These are phyloP conservation scores for Camellia oleifera DNA, from an alignment of 179 eudicot genomes.

Conservation along the genomic window DNA sequence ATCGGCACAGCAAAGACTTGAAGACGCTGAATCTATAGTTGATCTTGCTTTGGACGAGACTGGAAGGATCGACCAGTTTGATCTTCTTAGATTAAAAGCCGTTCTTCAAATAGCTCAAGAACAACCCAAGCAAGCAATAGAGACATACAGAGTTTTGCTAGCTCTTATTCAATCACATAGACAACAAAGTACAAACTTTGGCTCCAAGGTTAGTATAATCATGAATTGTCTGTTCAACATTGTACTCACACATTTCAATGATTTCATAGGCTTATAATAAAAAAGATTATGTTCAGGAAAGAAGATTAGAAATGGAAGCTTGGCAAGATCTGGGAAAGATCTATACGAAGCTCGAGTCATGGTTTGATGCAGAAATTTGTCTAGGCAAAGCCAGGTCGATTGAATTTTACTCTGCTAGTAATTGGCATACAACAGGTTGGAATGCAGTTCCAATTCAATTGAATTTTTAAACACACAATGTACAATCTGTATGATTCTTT, in stretches of 20 bases:
- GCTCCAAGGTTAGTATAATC: slow-evolving; percentile 24
- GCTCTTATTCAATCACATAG: slow-evolving; percentile 62
- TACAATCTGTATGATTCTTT: background rate
- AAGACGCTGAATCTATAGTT: slow-evolving; percentile 78
- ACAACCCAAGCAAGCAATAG: slow-evolving; percentile 81
- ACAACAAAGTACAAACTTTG: slow-evolving; percentile 20
- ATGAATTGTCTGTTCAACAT: no score
- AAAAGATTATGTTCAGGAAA: slow-evolving; percentile 32
- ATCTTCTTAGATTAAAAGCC: slow-evolving; percentile 66
- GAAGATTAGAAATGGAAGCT: slow-evolving; percentile 59
- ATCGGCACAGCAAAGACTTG: slow-evolving; percentile 69
- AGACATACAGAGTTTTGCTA: slow-evolving; percentile 64
- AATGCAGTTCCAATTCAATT: background rate
- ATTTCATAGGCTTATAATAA: slow-evolving; percentile 12
- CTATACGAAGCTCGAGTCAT: slow-evolving; percentile 60
- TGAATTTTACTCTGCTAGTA: slow-evolving; percentile 45
- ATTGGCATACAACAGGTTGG: slow-evolving; percentile 82
- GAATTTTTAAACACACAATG: background rate
- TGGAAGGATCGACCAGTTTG: slow-evolving; percentile 45
- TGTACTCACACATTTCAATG: no score
- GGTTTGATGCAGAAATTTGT: slow-evolving; percentile 72
- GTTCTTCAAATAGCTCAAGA: slow-evolving; percentile 65
- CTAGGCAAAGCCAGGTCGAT: slow-evolving; percentile 55
- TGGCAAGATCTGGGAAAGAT: slow-evolving; percentile 82
- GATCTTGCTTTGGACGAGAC: slow-evolving; percentile 82